These are phyloP conservation scores for Phytophthora macrochlamydospora DNA, from an alignment of 352 stramenopile species.

Conservation along the genomic window DNA sequence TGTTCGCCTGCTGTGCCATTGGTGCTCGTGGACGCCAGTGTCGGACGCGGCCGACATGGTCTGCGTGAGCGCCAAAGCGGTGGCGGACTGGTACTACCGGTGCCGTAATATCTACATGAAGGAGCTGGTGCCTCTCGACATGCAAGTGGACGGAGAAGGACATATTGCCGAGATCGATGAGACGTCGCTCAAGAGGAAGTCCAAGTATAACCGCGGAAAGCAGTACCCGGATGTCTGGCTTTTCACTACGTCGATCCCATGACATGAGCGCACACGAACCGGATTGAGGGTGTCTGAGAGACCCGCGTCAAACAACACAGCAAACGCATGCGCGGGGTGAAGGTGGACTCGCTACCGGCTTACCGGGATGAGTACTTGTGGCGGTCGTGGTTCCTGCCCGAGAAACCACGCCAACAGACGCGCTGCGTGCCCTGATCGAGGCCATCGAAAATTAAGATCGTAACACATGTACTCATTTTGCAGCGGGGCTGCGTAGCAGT, in stretches of 20 bases:
- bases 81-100: constrained; percentile 5
- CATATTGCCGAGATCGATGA: constrained; percentile 6
- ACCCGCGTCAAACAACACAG: constrained; percentile 16
- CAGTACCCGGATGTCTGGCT: constrained; percentile 2
- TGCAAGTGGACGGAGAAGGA: not conserved
- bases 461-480: no score
- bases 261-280: constrained; percentile 18
- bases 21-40: constrained; percentile 5
- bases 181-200: constrained; percentile 6
- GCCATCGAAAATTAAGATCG: not conserved
- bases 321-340: constrained; percentile 8
- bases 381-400: constrained; percentile 6
- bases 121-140: not conserved
- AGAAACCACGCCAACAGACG: not conserved
- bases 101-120: constrained; percentile 3
- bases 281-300: constrained; percentile 19
- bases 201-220: not conserved
- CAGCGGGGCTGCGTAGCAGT: no score
- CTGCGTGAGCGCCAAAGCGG: not conserved
- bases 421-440: not conserved
- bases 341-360: not conserved
- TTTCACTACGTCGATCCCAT: constrained; percentile 13
- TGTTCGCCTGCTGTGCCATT: not conserved
- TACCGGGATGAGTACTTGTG: constrained; percentile 18
- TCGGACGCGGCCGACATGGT: not conserved